Base-by-base conservation (phyloP, 768 basidiomycete species). In the Daedalea quercina region DNA sequence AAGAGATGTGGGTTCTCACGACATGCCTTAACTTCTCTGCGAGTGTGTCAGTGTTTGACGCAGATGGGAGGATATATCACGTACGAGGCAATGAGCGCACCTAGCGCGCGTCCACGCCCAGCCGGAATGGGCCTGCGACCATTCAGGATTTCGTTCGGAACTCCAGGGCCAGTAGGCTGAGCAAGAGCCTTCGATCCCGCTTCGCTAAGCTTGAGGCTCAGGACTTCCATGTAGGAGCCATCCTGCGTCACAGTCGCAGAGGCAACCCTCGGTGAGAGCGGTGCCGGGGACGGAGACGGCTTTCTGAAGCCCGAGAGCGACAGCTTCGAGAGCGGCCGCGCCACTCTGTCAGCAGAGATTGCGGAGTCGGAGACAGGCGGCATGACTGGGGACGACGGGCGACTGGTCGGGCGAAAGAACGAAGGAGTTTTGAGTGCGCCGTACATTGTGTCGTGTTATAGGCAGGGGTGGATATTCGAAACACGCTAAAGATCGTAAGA, bases 121-220 rank as follows among this genome's bases (percentile, higher is more conserved):
- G 73, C 58, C n/a, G 90, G 88, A 56, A 91, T 78, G 12, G 87
- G 83, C 33, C 81, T 78, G 60, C 78, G 86, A 24, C 88, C 87
- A 42, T 70, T 70, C n/a, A 87, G 65, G 37, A 75, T 66, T 55
- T 89, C 87, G 51, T 66, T 68, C 11, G 73, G 66, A 44, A 67
- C 58, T 17, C 76, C 75, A 20, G 82, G 73, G 24, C 82, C 81
- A 1, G 73, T 61, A 13, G 87, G 85, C 58, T 84, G 84, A 20
- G 78, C 74, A 47, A 91, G 73, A 2, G 87, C 84, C 68, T 79
- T 87, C 51, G 87, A 85, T 13, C 89, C 86, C 0, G 85, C 87
- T 67, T 92, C 90, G 62, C 84, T 89, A 43, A 92, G 73, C 63
- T 85, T 89, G 51, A 90, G 73, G 59, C 83, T 76, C 43, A 91